Percentiles rank a stretch among this genome's conserved stretches.
Evolutionary conservation across 2,329 filamentous ascomycete species (phyloP).

Genomic region (Apiospora koreana): DNA sequence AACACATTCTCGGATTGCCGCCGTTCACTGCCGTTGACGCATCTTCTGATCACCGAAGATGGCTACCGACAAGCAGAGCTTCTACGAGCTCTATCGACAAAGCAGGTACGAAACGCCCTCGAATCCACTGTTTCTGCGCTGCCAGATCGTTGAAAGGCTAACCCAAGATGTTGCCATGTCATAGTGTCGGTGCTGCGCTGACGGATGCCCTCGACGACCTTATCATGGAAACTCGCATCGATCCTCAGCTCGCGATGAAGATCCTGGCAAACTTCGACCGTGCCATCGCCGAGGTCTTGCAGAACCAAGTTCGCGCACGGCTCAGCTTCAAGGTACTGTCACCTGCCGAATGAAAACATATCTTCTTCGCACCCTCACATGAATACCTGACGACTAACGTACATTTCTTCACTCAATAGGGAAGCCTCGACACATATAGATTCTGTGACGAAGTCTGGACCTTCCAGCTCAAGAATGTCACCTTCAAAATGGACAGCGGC

Average conservation of each 20-base stretch:
- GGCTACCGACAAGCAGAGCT: conserved; percentile 54
- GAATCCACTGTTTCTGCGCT: conserved; percentile 15
- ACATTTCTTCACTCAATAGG: conserved; percentile 51
- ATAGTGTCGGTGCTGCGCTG: conserved; percentile 86
- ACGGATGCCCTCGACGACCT: conserved; percentile 97
- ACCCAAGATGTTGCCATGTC: conserved; percentile 14
- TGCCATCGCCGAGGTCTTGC: conserved; percentile 85
- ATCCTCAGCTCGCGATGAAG: conserved; percentile 98
- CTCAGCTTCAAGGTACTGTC: conserved; percentile 90
- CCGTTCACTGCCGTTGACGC: too few species aligned
- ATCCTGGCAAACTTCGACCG: conserved; percentile 95
- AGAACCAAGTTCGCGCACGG: conserved; percentile 88
- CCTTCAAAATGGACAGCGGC: conserved; percentile 93
- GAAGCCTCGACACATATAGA: conserved; percentile 95
- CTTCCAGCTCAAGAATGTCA: conserved; percentile 97
- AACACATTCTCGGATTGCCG: too few species aligned
- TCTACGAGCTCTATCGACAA: conserved; percentile 96
- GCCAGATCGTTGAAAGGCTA: conserved; percentile 23
- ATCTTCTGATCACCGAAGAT: conserved; percentile 24
- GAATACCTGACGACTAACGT: conserved; percentile 8
- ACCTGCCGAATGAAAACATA: conserved; percentile 16
- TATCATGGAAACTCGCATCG: conserved; percentile 91
- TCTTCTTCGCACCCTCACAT: background rate
- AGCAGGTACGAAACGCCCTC: conserved; percentile 71
- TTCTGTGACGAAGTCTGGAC: conserved; percentile 99